Conservation (phyloP, 352 stramenopile species). For the Thalassiosira mediterranea region DNA sequence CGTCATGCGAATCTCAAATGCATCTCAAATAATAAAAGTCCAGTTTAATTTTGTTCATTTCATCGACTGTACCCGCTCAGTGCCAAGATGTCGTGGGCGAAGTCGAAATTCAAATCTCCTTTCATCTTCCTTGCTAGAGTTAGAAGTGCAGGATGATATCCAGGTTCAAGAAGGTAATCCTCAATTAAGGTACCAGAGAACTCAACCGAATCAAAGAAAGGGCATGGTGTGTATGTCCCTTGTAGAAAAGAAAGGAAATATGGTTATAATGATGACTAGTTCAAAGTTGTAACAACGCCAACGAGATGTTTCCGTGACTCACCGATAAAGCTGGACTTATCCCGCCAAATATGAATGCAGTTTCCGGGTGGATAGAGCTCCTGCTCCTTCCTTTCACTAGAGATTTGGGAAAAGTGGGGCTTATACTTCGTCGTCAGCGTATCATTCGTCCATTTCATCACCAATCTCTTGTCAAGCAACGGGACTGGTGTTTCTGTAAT, state of each 20-base stretch:
- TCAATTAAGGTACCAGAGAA: constrained; percentile 44
- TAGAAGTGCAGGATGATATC: constrained; percentile 32
- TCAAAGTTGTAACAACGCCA: too few species aligned
- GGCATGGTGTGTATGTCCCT: constrained; percentile 17
- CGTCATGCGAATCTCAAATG: too few species aligned
- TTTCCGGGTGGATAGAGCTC: constrained; percentile 3
- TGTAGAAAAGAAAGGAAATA: too few species aligned
- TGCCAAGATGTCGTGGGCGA: constrained; percentile 1
- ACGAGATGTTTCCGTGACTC: too few species aligned
- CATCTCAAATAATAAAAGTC: too few species aligned
- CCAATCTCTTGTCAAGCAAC: constrained; percentile 9
- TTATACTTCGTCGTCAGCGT: constrained; percentile 7
- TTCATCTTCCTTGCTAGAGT: not conserved
- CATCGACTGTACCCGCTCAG: too few species aligned
- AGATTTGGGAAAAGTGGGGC: constrained; percentile 8
- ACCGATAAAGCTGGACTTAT: constrained; percentile 7
- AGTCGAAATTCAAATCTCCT: constrained; percentile 5
- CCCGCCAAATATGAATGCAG: constrained; percentile 6
- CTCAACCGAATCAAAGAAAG: constrained; percentile 41
- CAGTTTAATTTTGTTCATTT: too few species aligned
- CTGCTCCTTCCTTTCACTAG: constrained; percentile 2
- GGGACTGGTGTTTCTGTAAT: constrained; percentile 11
- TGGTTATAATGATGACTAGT: too few species aligned
- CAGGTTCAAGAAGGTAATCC: constrained; percentile 33
- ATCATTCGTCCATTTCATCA: constrained; percentile 15